A percentile compares a stretch with the other conserved stretches of the same genome.
These are phyloP conservation scores for Phytophthora sojae DNA, from an alignment of 352 stramenopile species.

Conservation along the genomic window DNA sequence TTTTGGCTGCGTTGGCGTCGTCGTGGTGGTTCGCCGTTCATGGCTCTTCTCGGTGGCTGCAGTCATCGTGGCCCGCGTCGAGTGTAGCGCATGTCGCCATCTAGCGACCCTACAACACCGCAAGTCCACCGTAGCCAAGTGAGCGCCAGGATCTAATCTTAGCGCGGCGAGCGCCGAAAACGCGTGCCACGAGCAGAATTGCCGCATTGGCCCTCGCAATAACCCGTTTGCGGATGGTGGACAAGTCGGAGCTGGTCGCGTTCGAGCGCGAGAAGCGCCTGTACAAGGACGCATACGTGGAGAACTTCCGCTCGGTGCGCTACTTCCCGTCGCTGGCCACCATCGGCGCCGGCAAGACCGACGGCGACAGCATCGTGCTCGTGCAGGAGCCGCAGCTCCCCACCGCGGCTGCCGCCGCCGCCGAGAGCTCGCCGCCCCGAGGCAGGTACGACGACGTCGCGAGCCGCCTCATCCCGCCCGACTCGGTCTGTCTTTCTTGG, in stretches of 20 bases:
- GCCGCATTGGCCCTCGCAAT: background rate
- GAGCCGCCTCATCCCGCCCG: slow-evolving; percentile 58
- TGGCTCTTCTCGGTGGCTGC: background rate
- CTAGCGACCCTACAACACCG: background rate
- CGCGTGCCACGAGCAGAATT: background rate
- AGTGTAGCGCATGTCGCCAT: background rate
- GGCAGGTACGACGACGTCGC: slow-evolving; percentile 47
- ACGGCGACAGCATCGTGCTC: slow-evolving; percentile 72
- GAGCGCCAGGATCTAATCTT: background rate
- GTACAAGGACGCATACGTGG: slow-evolving; percentile 80
- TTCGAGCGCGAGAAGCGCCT: slow-evolving; percentile 80
- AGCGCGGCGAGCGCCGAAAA: background rate
- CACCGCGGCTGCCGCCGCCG: background rate
- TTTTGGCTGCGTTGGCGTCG: background rate
- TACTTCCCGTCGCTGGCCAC: slow-evolving; percentile 75
- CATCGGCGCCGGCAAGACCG: slow-evolving; percentile 53
- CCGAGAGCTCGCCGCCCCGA: slow-evolving; percentile 7
- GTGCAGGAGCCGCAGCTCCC: slow-evolving; percentile 51
- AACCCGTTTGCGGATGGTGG: slow-evolving; percentile 26
- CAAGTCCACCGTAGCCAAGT: background rate
- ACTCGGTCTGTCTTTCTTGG: slow-evolving; percentile 54
- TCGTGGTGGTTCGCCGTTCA: background rate
- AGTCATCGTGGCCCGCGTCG: background rate
- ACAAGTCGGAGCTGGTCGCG: slow-evolving; percentile 62
- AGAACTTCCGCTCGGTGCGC: slow-evolving; percentile 75